These are phyloP conservation scores for Iodosphaeria phyllophila DNA, from an alignment of 2,329 filamentous ascomycete species.

Conservation along the genomic window DNA sequence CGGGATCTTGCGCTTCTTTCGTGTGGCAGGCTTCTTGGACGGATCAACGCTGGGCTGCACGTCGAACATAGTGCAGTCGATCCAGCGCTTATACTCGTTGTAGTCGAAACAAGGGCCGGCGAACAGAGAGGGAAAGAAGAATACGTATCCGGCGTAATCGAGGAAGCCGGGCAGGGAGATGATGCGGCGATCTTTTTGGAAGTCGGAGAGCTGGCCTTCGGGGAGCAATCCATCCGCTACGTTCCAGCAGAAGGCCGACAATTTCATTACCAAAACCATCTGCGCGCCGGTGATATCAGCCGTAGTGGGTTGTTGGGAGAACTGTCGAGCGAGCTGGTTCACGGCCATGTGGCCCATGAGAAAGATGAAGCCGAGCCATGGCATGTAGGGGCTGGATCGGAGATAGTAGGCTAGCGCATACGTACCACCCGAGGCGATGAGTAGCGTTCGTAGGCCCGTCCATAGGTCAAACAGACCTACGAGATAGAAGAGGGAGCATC, in stretches of 20 bases:
- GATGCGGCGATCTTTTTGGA: slow-evolving; percentile 69
- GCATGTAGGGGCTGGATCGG: slow-evolving; percentile 73
- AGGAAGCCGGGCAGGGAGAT: slow-evolving; percentile 54
- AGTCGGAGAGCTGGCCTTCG: slow-evolving; percentile 62
- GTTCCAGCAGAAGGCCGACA: slow-evolving; percentile 95
- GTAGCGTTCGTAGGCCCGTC: slow-evolving; percentile 61
- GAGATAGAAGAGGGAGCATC: slow-evolving; percentile 74
- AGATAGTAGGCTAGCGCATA: slow-evolving; percentile 74
- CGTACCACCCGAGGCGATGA: slow-evolving; percentile 60
- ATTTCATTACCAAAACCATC: slow-evolving; percentile 98
- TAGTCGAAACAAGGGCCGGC: slow-evolving; percentile 89
- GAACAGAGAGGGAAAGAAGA: slow-evolving; percentile 88
- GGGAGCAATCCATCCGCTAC: slow-evolving; percentile 78
- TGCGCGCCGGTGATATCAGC: slow-evolving; percentile 90
- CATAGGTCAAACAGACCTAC: slow-evolving; percentile 88
- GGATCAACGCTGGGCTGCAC: slow-evolving; percentile 67
- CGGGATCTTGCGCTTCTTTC: slow-evolving; percentile 83
- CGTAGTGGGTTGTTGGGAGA: slow-evolving; percentile 40
- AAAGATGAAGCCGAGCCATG: slow-evolving; percentile 88
- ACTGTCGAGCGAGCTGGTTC: slow-evolving; percentile 72
- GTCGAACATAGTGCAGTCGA: slow-evolving; percentile 90
- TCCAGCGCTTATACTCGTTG: slow-evolving; percentile 78
- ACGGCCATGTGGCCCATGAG: slow-evolving; percentile 91
- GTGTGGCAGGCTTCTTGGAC: slow-evolving; percentile 64
- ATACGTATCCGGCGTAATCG: slow-evolving; percentile 75